phyloP scores from a whole-genome alignment of 2,329 filamentous ascomycete genomes.

The Sporothrix globosa region DNA sequence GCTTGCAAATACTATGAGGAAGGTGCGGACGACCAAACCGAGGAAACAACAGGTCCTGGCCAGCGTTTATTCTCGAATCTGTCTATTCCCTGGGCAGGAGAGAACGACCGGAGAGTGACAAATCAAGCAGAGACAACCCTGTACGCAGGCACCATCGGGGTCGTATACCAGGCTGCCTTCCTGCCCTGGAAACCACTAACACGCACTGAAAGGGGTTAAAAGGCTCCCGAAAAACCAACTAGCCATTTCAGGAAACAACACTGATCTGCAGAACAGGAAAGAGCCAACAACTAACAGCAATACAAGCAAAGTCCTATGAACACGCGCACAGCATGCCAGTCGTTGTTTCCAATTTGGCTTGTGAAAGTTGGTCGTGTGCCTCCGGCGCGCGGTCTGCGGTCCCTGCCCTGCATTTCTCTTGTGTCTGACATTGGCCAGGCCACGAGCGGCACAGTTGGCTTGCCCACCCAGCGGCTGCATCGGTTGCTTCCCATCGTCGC shows the following conservation, averaged over 20 bases:
- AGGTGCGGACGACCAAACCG: background rate
- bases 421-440: background rate
- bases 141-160: background rate
- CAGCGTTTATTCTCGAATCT: background rate
- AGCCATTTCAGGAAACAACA: slow-evolving; percentile 12
- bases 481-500: background rate
- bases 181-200: slow-evolving; percentile 4
- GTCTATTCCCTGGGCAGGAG: background rate
- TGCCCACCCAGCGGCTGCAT: background rate
- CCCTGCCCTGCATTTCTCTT: background rate
- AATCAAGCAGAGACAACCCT: background rate
- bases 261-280: slow-evolving; percentile 11
- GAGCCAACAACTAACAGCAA: background rate
- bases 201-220: slow-evolving; percentile 12
- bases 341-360: background rate
- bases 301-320: background rate
- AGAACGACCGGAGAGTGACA: slow-evolving; percentile 3
- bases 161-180: background rate
- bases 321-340: background rate
- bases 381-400: background rate
- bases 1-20: slow-evolving; percentile 6
- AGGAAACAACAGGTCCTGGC: background rate
- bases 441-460: background rate
- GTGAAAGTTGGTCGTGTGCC: slow-evolving; percentile 7
- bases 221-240: background rate